Evolutionary conservation across 768 basidiomycete species (phyloP), one percentile per base, ranked within the genome.

Genomic region (Boletus reticulatus): DNA sequence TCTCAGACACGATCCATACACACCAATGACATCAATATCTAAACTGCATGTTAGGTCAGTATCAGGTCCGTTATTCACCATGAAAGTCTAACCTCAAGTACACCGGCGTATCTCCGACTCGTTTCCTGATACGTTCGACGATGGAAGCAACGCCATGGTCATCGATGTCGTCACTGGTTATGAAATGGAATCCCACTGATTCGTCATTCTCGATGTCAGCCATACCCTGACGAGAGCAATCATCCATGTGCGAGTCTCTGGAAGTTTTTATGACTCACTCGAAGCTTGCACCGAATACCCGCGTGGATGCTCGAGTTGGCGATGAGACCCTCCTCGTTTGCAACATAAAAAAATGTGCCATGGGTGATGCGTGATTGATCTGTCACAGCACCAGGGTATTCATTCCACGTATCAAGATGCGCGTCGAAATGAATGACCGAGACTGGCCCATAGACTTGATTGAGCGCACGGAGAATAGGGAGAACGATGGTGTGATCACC

Each of bases 401-500:
- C 70, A 52, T 67, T 53, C 83, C 69, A 81, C 8, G 89, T 90
- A 64, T 91, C 89, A 71, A 83, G 74, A 63, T 87, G 86, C 7
- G 80, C 87, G 64, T 93, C 91, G 58, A 93, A 92, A 67, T 94
- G 92, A 44, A 93, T 89, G 43, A 90, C 87, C 36, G 86, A 85
- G 52, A 91, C 79, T 0, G 89, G 88, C 1, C 92, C 92, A 66
- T 94, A 92, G 24, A 88, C 78, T 64, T 84, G 84, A 73, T 88
- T 72, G 42, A 95, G 72, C 16, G 92, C 82, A 43, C 91, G 86
- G 14, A 95, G 79, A 61, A 94, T 92, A 9, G 92, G 91, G 17
- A 93, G 80, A 9, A 87, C 92, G 59, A 94, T 89, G 14, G 92
- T 92, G 69, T 94, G 93, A 64, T 94, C 93, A 7, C 93, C 93